Percentiles rank a stretch among this genome's conserved stretches.
These are phyloP conservation scores for Colletotrichum lupini DNA, from an alignment of 2,329 filamentous ascomycete species.

Conservation along the genomic window DNA sequence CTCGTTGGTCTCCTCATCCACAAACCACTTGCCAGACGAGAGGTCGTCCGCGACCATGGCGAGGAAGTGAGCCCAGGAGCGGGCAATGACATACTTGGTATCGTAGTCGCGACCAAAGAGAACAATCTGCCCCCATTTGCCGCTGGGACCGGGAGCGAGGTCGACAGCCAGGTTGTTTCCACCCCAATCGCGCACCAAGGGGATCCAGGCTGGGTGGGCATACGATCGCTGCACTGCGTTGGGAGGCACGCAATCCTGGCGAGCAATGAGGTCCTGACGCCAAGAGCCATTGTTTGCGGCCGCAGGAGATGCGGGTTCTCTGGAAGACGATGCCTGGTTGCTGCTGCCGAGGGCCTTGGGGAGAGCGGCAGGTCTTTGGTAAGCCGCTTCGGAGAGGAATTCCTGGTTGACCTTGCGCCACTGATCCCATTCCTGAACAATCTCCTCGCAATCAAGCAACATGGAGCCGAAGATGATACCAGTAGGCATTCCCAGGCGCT, in stretches of 20 bases:
- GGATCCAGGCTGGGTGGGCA: constrained; percentile 94
- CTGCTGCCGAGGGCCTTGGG: constrained; percentile 78
- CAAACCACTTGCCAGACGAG: constrained; percentile 87
- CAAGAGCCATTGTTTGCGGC: constrained; percentile 72
- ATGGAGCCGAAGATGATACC: constrained; percentile 94
- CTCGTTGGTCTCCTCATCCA: constrained; percentile 92
- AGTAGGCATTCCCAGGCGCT: constrained; percentile 89
- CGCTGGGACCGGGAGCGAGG: constrained; percentile 87
- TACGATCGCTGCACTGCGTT: constrained; percentile 92
- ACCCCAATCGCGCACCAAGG: constrained; percentile 95
- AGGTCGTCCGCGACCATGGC: constrained; percentile 91
- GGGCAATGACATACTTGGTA: constrained; percentile 95
- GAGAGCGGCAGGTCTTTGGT: constrained; percentile 70
- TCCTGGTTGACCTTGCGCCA: constrained; percentile 95
- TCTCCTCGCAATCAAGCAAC: constrained; percentile 97
- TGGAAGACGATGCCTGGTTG: constrained; percentile 76
- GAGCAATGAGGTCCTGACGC: constrained; percentile 85
- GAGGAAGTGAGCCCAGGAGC: constrained; percentile 90
- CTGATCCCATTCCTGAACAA: constrained; percentile 96
- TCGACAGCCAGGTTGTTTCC: constrained; percentile 97
- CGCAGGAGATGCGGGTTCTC: constrained; percentile 58
- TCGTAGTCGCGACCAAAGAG: constrained; percentile 98
- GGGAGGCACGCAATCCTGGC: constrained; percentile 89
- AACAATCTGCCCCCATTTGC: constrained; percentile 96
- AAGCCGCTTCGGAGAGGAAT: constrained; percentile 74